Percentiles rank a stretch among this genome's conserved stretches.
These are phyloP conservation scores for Talaromyces stipitatus DNA, from an alignment of 495 filamentous ascomycete genomes.

Conservation along the genomic window DNA sequence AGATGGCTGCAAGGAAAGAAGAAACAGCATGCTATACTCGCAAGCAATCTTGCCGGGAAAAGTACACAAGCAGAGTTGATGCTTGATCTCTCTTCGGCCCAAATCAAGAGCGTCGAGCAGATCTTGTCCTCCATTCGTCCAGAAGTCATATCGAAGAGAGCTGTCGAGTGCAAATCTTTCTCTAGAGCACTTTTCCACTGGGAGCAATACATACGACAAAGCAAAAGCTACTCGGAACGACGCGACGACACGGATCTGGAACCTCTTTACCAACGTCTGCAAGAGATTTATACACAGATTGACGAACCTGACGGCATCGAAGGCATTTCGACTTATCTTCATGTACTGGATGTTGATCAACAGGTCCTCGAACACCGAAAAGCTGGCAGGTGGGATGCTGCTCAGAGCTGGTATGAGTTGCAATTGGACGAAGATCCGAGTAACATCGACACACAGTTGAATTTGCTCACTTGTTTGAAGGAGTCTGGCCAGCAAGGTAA, in stretches of 20 bases:
- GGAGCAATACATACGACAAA: constrained; percentile 78
- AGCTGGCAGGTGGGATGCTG: constrained; percentile 94
- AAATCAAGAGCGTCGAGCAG: constrained; percentile 53
- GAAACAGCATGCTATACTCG: constrained; percentile 39
- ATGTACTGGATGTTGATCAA: constrained; percentile 77
- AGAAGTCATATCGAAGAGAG: constrained; percentile 74
- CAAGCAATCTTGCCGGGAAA: constrained; percentile 24
- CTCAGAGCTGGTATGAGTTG: constrained; percentile 95
- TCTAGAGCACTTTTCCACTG: constrained; percentile 87
- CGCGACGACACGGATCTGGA: constrained; percentile 39
- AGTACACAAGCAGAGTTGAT: constrained; percentile 31
- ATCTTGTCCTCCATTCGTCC: constrained; percentile 69
- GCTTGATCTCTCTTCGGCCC: constrained; percentile 35
- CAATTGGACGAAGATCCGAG: constrained; percentile 70
- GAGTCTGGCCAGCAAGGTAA: constrained; percentile 86
- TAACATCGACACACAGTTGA: constrained; percentile 67
- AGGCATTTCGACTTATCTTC: constrained; percentile 80
- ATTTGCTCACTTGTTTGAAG: constrained; percentile 81
- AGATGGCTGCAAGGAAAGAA: constrained; percentile 82
- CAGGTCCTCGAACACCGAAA: constrained; percentile 88
- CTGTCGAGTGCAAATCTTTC: constrained; percentile 87
- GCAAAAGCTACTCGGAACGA: constrained; percentile 28
- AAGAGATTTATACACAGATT: constrained; percentile 92
- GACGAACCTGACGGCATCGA: constrained; percentile 97
- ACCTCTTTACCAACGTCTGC: constrained; percentile 64